Conservation (phyloP, 768 basidiomycete genomes). For the Peribolospora kevripleyi region DNA sequence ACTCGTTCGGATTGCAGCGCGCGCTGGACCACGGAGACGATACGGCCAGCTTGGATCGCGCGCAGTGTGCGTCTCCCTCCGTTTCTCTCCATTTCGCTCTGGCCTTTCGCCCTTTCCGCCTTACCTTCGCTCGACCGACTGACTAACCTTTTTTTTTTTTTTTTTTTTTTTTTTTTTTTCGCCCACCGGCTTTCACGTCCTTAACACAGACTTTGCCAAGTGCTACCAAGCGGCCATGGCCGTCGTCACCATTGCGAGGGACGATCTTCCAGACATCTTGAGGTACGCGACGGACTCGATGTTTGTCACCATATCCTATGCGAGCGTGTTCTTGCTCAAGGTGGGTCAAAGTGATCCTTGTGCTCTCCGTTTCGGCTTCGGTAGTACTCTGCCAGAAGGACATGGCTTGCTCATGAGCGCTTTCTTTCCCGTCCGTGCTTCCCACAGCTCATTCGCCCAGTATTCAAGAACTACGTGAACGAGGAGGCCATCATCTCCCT, state of each 20-base stretch:
- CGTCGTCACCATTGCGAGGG: constrained; percentile 34
- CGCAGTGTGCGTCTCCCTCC: too few species aligned
- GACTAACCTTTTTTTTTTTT: constrained; percentile 8
- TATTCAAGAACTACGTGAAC: constrained; percentile 51
- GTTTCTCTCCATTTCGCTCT: too few species aligned
- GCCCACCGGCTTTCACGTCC: not conserved
- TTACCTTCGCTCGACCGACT: constrained; percentile 5
- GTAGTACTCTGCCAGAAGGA: not conserved
- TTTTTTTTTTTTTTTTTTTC: not conserved
- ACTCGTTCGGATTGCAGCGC: constrained; percentile 89
- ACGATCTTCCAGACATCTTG: constrained; percentile 49
- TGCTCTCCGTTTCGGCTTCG: not conserved
- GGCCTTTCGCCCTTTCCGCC: not conserved
- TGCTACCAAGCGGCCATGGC: constrained; percentile 8
- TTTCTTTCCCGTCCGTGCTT: not conserved
- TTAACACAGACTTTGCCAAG: not conserved
- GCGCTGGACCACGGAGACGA: constrained; percentile 41
- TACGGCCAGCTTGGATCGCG: too few species aligned
- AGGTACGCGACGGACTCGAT: constrained; percentile 72
- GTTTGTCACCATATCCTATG: constrained; percentile 80
- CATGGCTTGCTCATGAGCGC: not conserved
- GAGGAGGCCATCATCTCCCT: constrained; percentile 45
- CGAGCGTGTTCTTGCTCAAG: constrained; percentile 76
- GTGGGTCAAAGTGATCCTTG: constrained; percentile 21
- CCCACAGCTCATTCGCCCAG: constrained; percentile 49